phyloP scores from a whole-genome alignment of 1,284 basidiomycete species.

The Ustilago hordei region DNA sequence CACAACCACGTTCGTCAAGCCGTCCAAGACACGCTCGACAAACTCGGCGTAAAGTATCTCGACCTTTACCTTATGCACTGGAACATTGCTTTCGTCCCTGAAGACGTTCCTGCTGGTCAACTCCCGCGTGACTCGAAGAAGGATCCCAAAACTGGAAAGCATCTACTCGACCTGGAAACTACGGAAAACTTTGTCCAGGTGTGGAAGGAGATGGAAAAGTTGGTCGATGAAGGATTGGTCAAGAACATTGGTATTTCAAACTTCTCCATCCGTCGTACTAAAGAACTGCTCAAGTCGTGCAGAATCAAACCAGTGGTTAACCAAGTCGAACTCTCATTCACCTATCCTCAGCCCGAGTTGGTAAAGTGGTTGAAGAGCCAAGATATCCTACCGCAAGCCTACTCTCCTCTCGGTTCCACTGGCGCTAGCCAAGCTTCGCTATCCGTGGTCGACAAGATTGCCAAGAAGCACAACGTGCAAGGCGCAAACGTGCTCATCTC shows the following conservation, averaged over 20 bases:
- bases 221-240: conserved; percentile 62
- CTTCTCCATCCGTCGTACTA: conserved; percentile 63
- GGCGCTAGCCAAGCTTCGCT: conserved; percentile 52
- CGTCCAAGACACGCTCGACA: conserved; percentile 80
- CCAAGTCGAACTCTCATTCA: conserved; percentile 64
- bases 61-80: conserved; percentile 88
- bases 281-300: conserved; percentile 55
- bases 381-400: conserved; percentile 60
- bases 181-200: conserved; percentile 55
- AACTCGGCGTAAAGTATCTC: conserved; percentile 80
- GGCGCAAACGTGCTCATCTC: conserved; percentile 59
- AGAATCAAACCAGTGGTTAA: conserved; percentile 62
- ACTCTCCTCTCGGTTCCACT: conserved; percentile 61
- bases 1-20: conserved; percentile 72
- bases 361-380: conserved; percentile 75
- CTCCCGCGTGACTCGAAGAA: conserved; percentile 63
- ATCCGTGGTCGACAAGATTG: conserved; percentile 56
- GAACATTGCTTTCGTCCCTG: conserved; percentile 69
- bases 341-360: conserved; percentile 79
- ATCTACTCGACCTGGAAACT: conserved; percentile 79
- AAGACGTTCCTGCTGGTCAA: conserved; percentile 51
- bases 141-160: conserved; percentile 66
- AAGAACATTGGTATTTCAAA: conserved; percentile 75
- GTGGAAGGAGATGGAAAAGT: conserved; percentile 60
- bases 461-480: conserved; percentile 55